Base-by-base conservation (phyloP, 192 early-diverging fungal species). In the Podila epicladia region DNA sequence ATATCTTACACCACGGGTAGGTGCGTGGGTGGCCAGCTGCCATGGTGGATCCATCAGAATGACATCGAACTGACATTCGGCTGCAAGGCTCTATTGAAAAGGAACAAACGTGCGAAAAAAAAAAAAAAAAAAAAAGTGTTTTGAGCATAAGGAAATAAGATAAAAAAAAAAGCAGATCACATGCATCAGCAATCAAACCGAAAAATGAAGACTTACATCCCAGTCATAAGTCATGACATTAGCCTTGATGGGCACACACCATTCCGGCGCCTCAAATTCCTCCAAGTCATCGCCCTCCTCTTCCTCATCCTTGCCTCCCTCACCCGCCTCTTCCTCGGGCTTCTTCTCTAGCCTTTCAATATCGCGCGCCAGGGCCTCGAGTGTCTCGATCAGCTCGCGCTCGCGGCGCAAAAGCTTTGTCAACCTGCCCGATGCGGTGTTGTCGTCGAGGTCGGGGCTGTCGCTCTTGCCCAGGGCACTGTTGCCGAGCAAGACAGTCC, bases 201-300 rank as follows among this genome's bases (percentile, higher is more conserved):
- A 13, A 19, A 15, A 61, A 60, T 15, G 68, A 70, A 38, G 67
- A 19, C 86, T 71, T 85, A 91, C 87, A 82, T 92, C 88, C 95
- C 96, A 98, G 66, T 98, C 97, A 92, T 96, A 98, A 60, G 91
- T 94, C 90, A 95, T 91, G 35, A 98, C 97, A 84, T 97, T 95
- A 28, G 97, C 94, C 75, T 97, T 96, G 72, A 97, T 97, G 17
- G 96, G 96, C 24, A 97, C 90, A 80, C 95, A 96, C 95, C 95
- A 97, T 71, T 96, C 87, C 13, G 96, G 96, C 31, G 95, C 95
- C 72, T 92, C 90, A 78, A 95, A 97, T 67, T 95, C 93, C 75
- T 91, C 92, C 84, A 93, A 77, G 53, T 75, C 73, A 73, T 79
- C 76, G 0, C 59, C 70, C 15, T 78, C 77, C n/a, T 72, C 71